These are phyloP conservation scores for Nigrospora osmanthi DNA, from an alignment of 2,329 filamentous ascomycete species.

Conservation along the genomic window DNA sequence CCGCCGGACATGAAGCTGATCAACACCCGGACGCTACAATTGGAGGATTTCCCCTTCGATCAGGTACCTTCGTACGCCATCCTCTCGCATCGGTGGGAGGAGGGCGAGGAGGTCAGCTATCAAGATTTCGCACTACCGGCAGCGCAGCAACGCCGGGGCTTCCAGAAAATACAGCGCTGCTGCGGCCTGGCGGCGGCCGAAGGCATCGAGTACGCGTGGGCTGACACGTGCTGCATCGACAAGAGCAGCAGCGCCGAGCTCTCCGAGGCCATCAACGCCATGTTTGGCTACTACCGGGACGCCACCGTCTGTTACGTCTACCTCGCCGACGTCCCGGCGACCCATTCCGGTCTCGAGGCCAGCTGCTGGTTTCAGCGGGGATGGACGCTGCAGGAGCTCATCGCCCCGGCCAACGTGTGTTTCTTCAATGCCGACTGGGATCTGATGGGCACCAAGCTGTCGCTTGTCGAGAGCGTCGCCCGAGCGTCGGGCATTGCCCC, in stretches of 20 bases:
- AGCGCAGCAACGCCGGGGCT: neutral
- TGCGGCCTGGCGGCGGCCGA: neutral
- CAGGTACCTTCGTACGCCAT: neutral
- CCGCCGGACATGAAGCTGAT: neutral
- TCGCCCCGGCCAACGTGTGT: neutral
- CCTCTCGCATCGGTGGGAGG: neutral
- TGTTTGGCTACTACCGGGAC: constrained; percentile 1
- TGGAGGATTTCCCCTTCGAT: neutral
- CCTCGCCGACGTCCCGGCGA: neutral
- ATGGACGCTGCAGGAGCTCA: constrained; percentile 2
- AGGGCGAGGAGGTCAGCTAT: neutral
- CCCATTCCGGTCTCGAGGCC: neutral
- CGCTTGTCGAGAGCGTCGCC: neutral
- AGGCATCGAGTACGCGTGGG: neutral
- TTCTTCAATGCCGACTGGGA: neutral
- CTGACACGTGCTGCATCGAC: constrained; percentile 2
- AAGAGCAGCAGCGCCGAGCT: constrained; percentile 1
- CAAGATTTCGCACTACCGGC: neutral
- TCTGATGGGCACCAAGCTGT: neutral
- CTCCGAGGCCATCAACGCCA: constrained; percentile 1
- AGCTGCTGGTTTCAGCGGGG: constrained; percentile 1
- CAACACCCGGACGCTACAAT: neutral
- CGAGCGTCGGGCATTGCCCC: neutral
- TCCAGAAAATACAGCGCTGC: neutral
- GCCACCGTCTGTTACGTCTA: neutral